A percentile compares a stretch with the other conserved stretches of the same genome.
Conservation (phyloP, 306 rosid genomes). For the Sindora glabra region DNA sequence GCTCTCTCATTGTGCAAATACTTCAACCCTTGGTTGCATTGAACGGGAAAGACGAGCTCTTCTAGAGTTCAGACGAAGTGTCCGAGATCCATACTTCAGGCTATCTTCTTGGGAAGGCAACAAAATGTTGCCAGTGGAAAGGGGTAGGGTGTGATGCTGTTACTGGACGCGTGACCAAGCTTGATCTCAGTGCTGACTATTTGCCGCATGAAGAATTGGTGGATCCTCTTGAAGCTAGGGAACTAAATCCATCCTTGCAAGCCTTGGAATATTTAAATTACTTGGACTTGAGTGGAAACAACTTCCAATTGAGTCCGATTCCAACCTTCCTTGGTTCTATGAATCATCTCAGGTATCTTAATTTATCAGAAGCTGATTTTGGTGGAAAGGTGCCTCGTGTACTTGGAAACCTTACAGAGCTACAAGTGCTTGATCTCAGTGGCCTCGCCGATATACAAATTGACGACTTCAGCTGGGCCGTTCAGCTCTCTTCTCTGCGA, state of each 20-base stretch:
- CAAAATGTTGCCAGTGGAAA: not conserved
- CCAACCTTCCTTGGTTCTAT: not conserved
- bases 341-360: not conserved
- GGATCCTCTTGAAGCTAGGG: not conserved
- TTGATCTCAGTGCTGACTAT: not conserved
- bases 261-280: not conserved
- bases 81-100: not conserved
- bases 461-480: too few species aligned
- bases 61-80: not conserved
- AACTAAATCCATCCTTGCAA: not conserved
- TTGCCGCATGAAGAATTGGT: too few species aligned
- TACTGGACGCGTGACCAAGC: not conserved
- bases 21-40: not conserved
- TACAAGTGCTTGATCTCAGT: not conserved
- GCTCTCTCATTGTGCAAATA: not conserved
- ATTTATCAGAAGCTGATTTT: not conserved
- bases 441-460: too few species aligned
- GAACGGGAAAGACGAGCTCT: not conserved
- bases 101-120: not conserved
- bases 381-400: not conserved
- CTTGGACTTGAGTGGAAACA: not conserved
- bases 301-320: not conserved
- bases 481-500: too few species aligned
- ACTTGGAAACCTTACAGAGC: not conserved
- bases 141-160: not conserved